Percentiles rank a stretch among this genome's conserved stretches.
phyloP scores from a whole-genome alignment of 2,329 filamentous ascomycete genomes.

The Diaporthe sp. region DNA sequence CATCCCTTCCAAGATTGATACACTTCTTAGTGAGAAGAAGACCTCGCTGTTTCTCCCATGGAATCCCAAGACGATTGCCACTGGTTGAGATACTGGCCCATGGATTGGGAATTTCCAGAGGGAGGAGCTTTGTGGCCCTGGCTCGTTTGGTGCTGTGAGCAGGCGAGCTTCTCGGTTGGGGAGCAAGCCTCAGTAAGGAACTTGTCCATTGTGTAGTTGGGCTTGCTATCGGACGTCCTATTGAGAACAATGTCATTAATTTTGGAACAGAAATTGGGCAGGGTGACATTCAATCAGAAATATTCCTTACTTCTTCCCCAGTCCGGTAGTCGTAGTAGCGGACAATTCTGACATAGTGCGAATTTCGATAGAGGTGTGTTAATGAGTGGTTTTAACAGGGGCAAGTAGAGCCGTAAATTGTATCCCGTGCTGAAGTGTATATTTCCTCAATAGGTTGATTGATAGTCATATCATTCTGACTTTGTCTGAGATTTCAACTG shows the following conservation, averaged over 20 bases:
- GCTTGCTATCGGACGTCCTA: neutral
- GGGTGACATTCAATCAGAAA: no score
- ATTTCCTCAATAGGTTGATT: neutral
- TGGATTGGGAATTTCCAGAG: rapidly evolving
- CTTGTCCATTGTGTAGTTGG: neutral
- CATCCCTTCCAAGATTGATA: no score
- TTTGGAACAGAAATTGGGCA: rapidly evolving
- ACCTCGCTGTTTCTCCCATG: neutral
- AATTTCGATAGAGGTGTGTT: neutral
- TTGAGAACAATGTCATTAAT: neutral
- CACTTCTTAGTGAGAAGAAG: neutral
- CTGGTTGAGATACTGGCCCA: neutral
- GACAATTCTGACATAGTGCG: neutral
- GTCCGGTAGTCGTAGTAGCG: neutral
- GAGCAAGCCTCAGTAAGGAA: neutral
- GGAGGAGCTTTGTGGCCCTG: neutral
- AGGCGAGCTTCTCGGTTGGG: neutral
- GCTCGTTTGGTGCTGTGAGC: neutral
- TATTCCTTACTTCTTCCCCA: neutral
- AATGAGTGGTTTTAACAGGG: neutral
- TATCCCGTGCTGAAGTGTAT: neutral
- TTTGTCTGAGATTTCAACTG: neutral
- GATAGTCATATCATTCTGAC: neutral
- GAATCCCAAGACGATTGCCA: slow-evolving; percentile 9
- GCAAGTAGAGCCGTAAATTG: no score